These are phyloP conservation scores for Cyclospora cayetanensis DNA, from an alignment of 169 alveolate genomes.

Conservation along the genomic window DNA sequence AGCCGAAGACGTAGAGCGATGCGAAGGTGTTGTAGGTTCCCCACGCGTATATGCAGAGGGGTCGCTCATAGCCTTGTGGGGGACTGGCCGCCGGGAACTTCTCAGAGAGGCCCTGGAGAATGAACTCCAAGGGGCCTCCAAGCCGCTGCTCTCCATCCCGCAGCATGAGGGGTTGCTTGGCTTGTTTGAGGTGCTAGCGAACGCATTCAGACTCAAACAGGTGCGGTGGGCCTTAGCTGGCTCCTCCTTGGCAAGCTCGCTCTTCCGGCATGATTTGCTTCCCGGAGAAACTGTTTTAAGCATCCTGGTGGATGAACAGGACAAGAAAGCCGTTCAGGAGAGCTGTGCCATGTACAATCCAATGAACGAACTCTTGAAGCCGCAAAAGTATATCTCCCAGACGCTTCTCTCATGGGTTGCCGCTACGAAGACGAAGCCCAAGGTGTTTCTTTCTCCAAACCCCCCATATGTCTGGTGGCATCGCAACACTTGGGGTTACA, in stretches of 20 bases:
- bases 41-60: not conserved
- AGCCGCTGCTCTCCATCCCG: not conserved
- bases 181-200: not conserved
- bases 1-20: not conserved
- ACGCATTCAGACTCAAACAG: not conserved
- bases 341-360: not conserved
- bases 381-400: not conserved
- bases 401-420: not conserved
- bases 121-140: not conserved
- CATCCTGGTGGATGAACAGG: not conserved
- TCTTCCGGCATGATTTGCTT: not conserved
- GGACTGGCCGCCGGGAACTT: conserved; percentile 5
- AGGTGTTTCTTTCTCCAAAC: too few species aligned
- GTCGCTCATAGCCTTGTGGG: not conserved
- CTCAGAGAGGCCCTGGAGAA: not conserved
- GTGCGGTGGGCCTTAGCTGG: conserved; percentile 11
- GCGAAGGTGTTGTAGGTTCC: not conserved
- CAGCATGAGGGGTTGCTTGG: conserved; percentile 24
- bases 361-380: not conserved
- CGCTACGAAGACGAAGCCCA: not conserved
- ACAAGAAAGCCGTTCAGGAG: not conserved
- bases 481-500: too few species aligned
- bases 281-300: not conserved
- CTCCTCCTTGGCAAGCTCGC: not conserved
- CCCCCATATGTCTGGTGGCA: too few species aligned